These are phyloP conservation scores for Larix sibirica DNA, from an alignment of 83 land plant genomes.

Conservation along the genomic window DNA sequence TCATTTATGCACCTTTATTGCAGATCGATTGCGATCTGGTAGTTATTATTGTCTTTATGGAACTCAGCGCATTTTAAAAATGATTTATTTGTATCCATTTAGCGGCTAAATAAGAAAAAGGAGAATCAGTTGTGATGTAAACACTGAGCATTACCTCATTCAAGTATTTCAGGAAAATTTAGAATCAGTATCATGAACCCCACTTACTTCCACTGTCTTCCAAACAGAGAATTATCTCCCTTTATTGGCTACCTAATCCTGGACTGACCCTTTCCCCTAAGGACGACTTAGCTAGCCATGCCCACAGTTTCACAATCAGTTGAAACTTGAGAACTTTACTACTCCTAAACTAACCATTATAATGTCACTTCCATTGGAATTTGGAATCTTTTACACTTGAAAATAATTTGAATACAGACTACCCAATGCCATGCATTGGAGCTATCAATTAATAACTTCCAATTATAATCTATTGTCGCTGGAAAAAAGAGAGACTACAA, in stretches of 20 bases:
- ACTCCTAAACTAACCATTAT: background rate
- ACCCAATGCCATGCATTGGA: background rate
- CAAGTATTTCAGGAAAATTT: no score
- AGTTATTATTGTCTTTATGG: no score
- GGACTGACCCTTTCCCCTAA: background rate
- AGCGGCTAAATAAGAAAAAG: no score
- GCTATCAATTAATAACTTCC: background rate
- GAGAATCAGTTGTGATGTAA: no score
- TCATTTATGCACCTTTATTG: no score
- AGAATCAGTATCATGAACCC: background rate
- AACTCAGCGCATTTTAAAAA: no score
- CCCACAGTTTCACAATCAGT: background rate
- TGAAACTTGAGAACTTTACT: background rate
- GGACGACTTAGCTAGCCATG: background rate
- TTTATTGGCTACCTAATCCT: background rate
- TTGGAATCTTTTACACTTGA: background rate
- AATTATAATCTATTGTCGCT: background rate
- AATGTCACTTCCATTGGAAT: background rate
- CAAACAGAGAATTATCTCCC: no score
- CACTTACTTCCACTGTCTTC: background rate
- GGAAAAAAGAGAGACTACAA: background rate
- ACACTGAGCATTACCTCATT: no score
- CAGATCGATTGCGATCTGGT: no score
- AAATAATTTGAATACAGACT: background rate
- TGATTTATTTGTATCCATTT: no score